Evolutionary conservation across 768 basidiomycete genomes (phyloP).

Genomic region (Mycena amicta): DNA sequence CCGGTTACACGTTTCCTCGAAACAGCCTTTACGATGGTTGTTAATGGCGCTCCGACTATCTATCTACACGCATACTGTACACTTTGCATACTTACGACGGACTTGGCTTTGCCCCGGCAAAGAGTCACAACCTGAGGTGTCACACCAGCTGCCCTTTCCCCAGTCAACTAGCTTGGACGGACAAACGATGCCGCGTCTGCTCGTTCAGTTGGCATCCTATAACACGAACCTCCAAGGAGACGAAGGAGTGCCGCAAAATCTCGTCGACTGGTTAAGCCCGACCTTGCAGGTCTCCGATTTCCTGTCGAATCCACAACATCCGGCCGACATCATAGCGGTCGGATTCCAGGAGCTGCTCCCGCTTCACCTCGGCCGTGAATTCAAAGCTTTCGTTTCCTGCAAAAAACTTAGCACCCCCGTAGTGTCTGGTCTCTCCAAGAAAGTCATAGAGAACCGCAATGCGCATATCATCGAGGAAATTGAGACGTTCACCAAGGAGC

Average conservation of each 20-base stretch:
- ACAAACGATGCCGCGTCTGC: constrained; percentile 32
- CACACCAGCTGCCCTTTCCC: too few relatives aligned
- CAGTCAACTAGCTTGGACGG: too few relatives aligned
- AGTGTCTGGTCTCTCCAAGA: constrained; percentile 80
- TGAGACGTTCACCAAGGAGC: constrained; percentile 70
- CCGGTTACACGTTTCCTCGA: constrained; percentile 55
- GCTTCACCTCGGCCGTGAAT: constrained; percentile 82
- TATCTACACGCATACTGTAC: background rate
- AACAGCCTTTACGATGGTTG: constrained; percentile 23
- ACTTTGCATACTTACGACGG: too few relatives aligned
- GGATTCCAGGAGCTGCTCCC: constrained; percentile 94
- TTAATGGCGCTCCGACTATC: background rate
- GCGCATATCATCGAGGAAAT: constrained; percentile 76
- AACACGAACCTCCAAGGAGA: constrained; percentile 89
- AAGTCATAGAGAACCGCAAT: constrained; percentile 69
- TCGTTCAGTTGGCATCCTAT: constrained; percentile 86
- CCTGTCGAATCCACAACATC: constrained; percentile 38
- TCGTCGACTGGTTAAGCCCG: constrained; percentile 91
- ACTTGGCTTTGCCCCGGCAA: too few relatives aligned
- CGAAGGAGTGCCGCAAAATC: constrained; percentile 74
- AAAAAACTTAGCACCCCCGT: constrained; percentile 4
- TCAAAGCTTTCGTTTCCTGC: constrained; percentile 29
- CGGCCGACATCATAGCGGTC: constrained; percentile 87
- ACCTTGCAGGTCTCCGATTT: constrained; percentile 50
- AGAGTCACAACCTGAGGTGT: too few relatives aligned